phyloP scores from a whole-genome alignment of 2,329 filamentous ascomycete species.

The Myriangium duriaei region DNA sequence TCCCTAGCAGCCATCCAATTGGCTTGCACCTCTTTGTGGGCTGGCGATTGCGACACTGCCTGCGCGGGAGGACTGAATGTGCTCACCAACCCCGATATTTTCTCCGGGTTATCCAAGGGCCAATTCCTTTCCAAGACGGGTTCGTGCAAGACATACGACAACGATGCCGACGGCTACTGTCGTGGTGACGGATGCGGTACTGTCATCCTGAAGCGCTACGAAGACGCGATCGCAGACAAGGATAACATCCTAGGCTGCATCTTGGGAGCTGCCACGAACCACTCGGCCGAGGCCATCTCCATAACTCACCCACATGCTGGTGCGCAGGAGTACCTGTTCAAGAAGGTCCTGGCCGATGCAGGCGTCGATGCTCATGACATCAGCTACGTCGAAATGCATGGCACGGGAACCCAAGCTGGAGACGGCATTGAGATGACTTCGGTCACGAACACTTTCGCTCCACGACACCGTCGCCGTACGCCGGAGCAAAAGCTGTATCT shows the following conservation, averaged over 20 bases:
- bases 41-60: conserved; percentile 67
- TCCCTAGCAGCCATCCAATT: conserved; percentile 60
- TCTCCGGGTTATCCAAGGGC: conserved; percentile 60
- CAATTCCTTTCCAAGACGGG: conserved; percentile 69
- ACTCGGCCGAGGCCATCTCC: conserved; percentile 67
- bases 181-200: conserved; percentile 64
- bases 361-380: conserved; percentile 65
- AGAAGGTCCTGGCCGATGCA: conserved; percentile 56
- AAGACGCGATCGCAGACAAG: conserved; percentile 64
- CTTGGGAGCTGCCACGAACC: conserved; percentile 63
- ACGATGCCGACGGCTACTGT: conserved; percentile 71
- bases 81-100: conserved; percentile 70
- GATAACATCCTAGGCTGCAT: conserved; percentile 64
- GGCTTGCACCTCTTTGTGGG: conserved; percentile 60
- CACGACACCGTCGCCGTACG: conserved; percentile 36
- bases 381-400: conserved; percentile 81
- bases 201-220: conserved; percentile 65
- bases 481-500: conserved; percentile 39
- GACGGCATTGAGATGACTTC: conserved; percentile 74
- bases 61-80: conserved; percentile 68
- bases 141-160: conserved; percentile 69
- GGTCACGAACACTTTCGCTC: conserved; percentile 53
- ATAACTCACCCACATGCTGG: conserved; percentile 74
- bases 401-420: conserved; percentile 75
- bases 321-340: conserved; percentile 60